These are phyloP conservation scores for Exserohilum turcica DNA, from an alignment of 2,329 filamentous ascomycete species.

Conservation along the genomic window DNA sequence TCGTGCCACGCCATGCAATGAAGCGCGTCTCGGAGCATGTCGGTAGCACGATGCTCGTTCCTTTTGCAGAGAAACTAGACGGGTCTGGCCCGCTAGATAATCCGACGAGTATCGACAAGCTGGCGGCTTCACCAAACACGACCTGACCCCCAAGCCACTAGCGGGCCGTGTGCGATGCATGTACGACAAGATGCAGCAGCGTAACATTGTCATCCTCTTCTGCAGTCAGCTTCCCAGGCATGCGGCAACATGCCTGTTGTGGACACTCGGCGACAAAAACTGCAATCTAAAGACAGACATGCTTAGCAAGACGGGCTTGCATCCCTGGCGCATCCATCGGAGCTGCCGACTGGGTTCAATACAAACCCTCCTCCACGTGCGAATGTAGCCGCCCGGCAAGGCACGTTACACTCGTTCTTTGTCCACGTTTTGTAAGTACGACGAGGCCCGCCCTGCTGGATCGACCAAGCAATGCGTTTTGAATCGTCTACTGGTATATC, in stretches of 20 bases:
- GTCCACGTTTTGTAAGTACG: constrained; percentile 15
- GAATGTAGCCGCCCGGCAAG: constrained; percentile 5
- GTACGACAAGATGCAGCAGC: constrained; percentile 2
- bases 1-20: not conserved
- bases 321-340: not conserved
- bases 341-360: constrained; percentile 1
- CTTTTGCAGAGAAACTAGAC: not conserved
- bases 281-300: not conserved
- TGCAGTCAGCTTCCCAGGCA: not conserved
- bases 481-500: not conserved
- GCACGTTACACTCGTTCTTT: constrained; percentile 2
- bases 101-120: constrained; percentile 7
- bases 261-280: not conserved
- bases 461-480: not conserved
- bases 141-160: constrained; percentile 3
- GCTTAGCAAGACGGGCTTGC: not conserved
- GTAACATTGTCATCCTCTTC: not conserved
- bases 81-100: constrained; percentile 9
- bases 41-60: constrained; percentile 2
- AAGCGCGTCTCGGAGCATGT: constrained; percentile 1
- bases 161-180: constrained; percentile 1
- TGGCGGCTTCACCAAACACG: not conserved
- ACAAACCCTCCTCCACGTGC: constrained; percentile 2
- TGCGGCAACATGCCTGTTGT: constrained; percentile 6
- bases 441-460: not conserved